These are phyloP conservation scores for Malus hybrid DNA, from an alignment of 331 rosid species.

Conservation along the genomic window DNA sequence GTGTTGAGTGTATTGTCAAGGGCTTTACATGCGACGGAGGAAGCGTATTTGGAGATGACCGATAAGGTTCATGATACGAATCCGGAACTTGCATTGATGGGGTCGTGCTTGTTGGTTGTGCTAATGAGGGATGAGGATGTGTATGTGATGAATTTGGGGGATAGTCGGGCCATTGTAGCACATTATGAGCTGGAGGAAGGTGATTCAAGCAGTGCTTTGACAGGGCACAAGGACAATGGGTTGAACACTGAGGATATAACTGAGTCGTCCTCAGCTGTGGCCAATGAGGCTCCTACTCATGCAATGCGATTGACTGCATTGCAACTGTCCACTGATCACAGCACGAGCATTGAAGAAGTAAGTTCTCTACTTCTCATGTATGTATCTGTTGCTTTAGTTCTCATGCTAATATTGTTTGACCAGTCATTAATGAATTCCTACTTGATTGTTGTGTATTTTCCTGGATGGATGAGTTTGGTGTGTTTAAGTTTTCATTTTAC, in stretches of 20 bases:
- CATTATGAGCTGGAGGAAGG: conserved; percentile 59
- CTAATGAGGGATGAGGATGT: conserved; percentile 98
- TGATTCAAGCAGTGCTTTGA: conserved; percentile 29
- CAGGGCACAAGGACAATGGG: conserved; percentile 32
- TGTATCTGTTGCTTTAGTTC: background rate
- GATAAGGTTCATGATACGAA: conserved; percentile 77
- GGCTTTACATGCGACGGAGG: conserved; percentile 72
- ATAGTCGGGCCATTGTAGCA: conserved; percentile 88
- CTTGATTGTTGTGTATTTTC: background rate
- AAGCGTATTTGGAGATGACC: conserved; percentile 81
- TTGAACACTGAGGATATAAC: conserved; percentile 54
- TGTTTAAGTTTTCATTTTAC: background rate
- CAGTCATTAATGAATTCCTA: background rate
- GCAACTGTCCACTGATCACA: conserved; percentile 92
- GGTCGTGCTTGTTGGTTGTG: conserved; percentile 76
- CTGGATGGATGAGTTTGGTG: background rate
- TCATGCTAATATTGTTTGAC: background rate
- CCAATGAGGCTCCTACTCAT: conserved; percentile 39
- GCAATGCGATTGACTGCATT: conserved; percentile 57
- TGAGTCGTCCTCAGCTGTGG: conserved; percentile 49
- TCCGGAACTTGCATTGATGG: conserved; percentile 96
- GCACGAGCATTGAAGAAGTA: conserved; percentile 90
- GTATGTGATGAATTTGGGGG: conserved; percentile 95
- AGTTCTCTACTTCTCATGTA: conserved; percentile 20
- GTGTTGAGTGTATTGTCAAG: conserved; percentile 71